Base-by-base conservation (phyloP, 2,329 filamentous ascomycete genomes). In the Colletotrichum spinosum region DNA sequence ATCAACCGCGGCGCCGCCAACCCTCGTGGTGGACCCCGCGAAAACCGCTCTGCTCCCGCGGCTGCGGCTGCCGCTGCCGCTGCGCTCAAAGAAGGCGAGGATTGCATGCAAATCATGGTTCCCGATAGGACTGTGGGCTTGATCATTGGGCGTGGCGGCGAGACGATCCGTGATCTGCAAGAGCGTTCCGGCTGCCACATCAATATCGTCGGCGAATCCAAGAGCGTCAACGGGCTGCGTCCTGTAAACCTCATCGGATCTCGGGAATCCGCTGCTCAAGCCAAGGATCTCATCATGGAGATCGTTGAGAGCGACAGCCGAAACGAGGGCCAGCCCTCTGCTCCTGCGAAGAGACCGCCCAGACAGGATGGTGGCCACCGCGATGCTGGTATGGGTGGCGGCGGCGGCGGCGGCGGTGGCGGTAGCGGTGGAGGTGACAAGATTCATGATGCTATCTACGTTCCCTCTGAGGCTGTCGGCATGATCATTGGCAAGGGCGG, bases 401-500 rank as follows among this genome's bases (percentile, higher is more conserved):
- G 13, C 8, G 74, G 74, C 33, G 75, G 73, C 57, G 78, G 77
- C 25, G 90, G 75, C 35, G 77, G 76, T 9, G 74, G 74, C 34
- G 75, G 73, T 56, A 78, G 77, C 33, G 90, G 74, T 33, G 75
- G 73, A 56, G 78, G 77, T 25, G 90, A 92, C 70, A 95, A 94
- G 81, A 86, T 92, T 72, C 94, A 90, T 72, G 93, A 97, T 73
- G 90, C 88, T 45, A 93, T 97, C 68, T 90, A 88, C 70, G 93
- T 97, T 9, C 94, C 94, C 11, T 95, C 93, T 25, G 94, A 97
- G 75, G 92, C 94, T 6, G 94, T 97, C 59, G 94, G 94, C 67
- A 97, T 97, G 94, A 97, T 97, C 69, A 97, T 97, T 67, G 94
- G 94, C 69, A 97, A 97, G 83, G 92, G 93, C 61, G 94, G 94